Evolutionary conservation across 441 rosid species (phyloP), one percentile per base, ranked within the genome.

Genomic region (Adansonia grandidieri): DNA sequence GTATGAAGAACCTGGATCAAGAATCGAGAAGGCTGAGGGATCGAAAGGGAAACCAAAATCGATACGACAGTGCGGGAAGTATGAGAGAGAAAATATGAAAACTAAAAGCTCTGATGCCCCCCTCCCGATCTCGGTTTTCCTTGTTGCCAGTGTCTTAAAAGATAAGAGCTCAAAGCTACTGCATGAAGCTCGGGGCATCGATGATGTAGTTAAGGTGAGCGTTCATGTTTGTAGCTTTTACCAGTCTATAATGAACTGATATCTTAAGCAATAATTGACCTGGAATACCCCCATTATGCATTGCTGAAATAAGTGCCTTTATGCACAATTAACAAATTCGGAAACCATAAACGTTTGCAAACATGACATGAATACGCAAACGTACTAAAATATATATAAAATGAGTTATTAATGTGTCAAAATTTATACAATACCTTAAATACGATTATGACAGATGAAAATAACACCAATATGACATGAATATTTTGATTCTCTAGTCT

Each of bases 101-200:
- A 89, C 83, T 50, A 87, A 91, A 76, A 87, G 86, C 13, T 73
- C 87, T 0, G 95, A 91, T 71, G 93, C 91, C 20, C 94, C 98
- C 1, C 92, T 96, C 57, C 98, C 99, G 17, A 91, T 96, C 81
- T 96, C 99, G 1, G 88, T 94, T 68, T 96, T 96, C 84, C 93
- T 96, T 60, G 99, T 94, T 76, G 99, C 99, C 48, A 93, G 97
- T 80, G 98, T 96, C 84, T 84, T 96, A 82, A 93, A 96, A 80
- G 99, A 96, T 78, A 91, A 90, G 91, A 96, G 98, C 86, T 73
- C 89, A 51, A 90, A 82, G 86, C 91, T 94, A 66, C 80, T 89
- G 82, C 84, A 83, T 24, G 98, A 96, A 87, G 98, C 99, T 80
- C 90, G 92, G 2, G 98, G 98, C 81, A 90, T 96, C 9, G 99